Base-by-base conservation (phyloP, 495 filamentous ascomycete genomes). In the Bacidia rubella region DNA sequence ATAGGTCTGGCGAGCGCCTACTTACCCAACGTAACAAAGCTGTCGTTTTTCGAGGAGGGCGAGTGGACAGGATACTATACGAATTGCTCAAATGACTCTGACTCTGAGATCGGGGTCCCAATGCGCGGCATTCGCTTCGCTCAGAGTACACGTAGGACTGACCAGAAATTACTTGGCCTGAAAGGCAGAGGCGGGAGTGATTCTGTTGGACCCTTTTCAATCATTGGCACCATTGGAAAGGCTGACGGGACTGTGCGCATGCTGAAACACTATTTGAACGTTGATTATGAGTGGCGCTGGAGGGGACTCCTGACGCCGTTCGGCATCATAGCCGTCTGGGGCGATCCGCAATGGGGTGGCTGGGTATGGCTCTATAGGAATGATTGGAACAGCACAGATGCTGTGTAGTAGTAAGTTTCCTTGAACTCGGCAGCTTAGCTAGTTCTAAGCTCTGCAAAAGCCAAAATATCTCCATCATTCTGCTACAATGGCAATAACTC, bases 61-160 rank as follows among this genome's bases (percentile, higher is more conserved):
- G 47, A 50, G 22, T 50, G 47, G 47, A 35, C 10, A 17, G 47
- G 47, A 7, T 50, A 35, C 27, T 50, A 50, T 15, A 22, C 41
- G 5, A 9, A n/a, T 9, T 44, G 5, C 17, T 17, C 5, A 19
- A n/a, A 17, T 4, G 17, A 50, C 9, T n/a, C 12, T 32, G 23
- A 2, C 10, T 21, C 47, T n/a, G 19, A 19, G 19, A 25, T 35
- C 22, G 47, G 19, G 17, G 23, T n/a, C 4, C 47, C 47, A 50
- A 50, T 50, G 47, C n/a, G 15, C 29, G 47, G 47, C 25, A 50
- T 50, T 25, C 26, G 19, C 11, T 50, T 50, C 29, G n/a, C 47
- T n/a, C 12, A 17, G n/a, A 38, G 17, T 12, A 26, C 27, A 5
- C 19, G 23, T 38, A 2, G 4, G n/a, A 17, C 25, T 20, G 19